These are phyloP conservation scores for Russula griseocarnosa DNA, from an alignment of 768 basidiomycete species.

Conservation along the genomic window DNA sequence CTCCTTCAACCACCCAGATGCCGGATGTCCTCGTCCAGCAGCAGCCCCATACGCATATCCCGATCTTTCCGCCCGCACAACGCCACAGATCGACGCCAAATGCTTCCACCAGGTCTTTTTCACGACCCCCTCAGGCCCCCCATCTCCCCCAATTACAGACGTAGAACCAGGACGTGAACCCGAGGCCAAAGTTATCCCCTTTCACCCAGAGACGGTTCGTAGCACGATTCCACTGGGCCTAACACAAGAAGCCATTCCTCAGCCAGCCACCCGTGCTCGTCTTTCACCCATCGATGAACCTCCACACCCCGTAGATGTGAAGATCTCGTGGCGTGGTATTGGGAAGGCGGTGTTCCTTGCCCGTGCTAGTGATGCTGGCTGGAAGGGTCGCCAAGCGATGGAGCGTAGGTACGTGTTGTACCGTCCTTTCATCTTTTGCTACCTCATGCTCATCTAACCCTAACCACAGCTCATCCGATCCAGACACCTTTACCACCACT, in stretches of 20 bases:
- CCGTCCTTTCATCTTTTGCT: conserved; percentile 15
- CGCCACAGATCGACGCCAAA: conserved; percentile 31
- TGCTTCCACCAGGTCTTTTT: conserved; percentile 44
- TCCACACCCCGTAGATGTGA: conserved; percentile 30
- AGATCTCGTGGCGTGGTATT: conserved; percentile 62
- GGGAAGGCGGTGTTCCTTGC: conserved; percentile 61
- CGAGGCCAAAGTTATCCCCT: conserved; percentile 32
- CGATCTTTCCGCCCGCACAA: conserved; percentile 32
- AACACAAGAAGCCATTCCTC: conserved; percentile 35
- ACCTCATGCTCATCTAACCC: conserved; percentile 18
- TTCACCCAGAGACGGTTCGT: conserved; percentile 54
- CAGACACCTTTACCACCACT: conserved; percentile 39
- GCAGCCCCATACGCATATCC: conserved; percentile 44
- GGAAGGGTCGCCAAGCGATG: conserved; percentile 68
- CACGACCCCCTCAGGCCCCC: conserved; percentile 28
- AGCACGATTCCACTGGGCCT: conserved; percentile 58
- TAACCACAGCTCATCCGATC: conserved; percentile 26
- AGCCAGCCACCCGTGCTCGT: conserved; percentile 20
- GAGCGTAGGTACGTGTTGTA: conserved; percentile 51
- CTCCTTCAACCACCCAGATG: conserved; percentile 35
- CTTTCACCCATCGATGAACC: conserved; percentile 27
- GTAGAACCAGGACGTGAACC: conserved; percentile 28
- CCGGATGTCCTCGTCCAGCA: conserved; percentile 41
- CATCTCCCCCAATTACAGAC: conserved; percentile 17
- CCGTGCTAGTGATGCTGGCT: conserved; percentile 69